These are phyloP conservation scores for Paraconiothyrium sp. DNA, from an alignment of 2,329 filamentous ascomycete genomes.

Conservation along the genomic window DNA sequence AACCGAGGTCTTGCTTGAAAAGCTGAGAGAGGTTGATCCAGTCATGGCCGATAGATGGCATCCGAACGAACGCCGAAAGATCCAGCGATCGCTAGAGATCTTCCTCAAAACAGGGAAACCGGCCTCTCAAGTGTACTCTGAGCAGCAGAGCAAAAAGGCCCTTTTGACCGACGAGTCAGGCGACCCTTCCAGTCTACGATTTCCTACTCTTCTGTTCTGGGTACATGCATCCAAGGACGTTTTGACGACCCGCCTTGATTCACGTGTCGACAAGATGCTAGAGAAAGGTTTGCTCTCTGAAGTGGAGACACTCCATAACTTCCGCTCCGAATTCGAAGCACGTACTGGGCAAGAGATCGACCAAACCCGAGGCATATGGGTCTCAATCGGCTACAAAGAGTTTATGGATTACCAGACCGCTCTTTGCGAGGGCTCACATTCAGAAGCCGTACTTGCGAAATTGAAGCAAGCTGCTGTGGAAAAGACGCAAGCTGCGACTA, in stretches of 20 bases:
- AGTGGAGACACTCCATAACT: conserved; percentile 63
- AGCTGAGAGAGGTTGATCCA: conserved; percentile 83
- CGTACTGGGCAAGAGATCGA: conserved; percentile 68
- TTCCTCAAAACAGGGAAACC: conserved; percentile 82
- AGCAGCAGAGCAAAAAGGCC: conserved; percentile 65
- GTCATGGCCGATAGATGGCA: conserved; percentile 93
- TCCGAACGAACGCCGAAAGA: conserved; percentile 90
- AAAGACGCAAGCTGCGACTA: conserved; percentile 81
- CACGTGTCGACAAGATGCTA: conserved; percentile 86
- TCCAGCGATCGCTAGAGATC: conserved; percentile 88
- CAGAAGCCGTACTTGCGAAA: conserved; percentile 58
- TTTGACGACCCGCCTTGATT: conserved; percentile 76
- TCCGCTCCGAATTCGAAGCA: conserved; percentile 56
- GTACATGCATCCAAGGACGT: conserved; percentile 76
- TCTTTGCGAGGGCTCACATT: conserved; percentile 36
- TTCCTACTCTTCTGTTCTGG: conserved; percentile 81
- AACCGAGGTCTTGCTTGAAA: conserved; percentile 75
- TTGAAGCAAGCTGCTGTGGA: conserved; percentile 72
- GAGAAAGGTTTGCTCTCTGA: conserved; percentile 70
- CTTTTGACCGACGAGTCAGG: conserved; percentile 15
- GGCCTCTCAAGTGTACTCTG: conserved; percentile 86
- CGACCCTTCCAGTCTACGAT: conserved; percentile 53
- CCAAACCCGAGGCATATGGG: conserved; percentile 86
- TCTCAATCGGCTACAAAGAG: conserved; percentile 96
- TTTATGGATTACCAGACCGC: conserved; percentile 74